These are phyloP conservation scores for Vigna trinervia DNA, from an alignment of 306 rosid genomes.

Conservation along the genomic window DNA sequence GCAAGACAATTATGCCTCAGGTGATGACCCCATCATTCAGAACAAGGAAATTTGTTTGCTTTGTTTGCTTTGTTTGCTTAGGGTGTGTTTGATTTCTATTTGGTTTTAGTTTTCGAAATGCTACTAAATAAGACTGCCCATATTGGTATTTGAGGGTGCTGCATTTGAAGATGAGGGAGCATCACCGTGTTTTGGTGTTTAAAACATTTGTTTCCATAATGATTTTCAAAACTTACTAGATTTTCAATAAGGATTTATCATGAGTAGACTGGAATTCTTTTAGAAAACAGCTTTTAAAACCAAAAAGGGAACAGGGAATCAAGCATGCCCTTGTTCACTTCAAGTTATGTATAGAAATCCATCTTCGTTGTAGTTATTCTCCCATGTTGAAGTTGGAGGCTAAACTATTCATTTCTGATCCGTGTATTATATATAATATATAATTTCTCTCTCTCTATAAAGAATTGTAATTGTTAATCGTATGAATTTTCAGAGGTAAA, in stretches of 20 bases:
- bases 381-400: background rate
- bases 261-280: too few species aligned
- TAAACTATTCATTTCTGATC: background rate
- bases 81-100: background rate
- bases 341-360: background rate
- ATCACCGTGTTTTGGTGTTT: background rate
- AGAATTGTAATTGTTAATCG: slow-evolving; percentile 5
- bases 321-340: background rate
- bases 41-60: background rate
- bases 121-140: background rate
- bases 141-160: too few species aligned
- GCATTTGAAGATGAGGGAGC: background rate
- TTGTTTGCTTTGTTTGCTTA: background rate
- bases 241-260: too few species aligned
- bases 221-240: background rate
- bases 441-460: background rate
- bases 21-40: slow-evolving; percentile 40
- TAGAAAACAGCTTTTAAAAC: background rate
- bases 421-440: background rate
- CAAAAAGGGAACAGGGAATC: background rate
- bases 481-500: slow-evolving; percentile 58
- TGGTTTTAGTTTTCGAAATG: background rate
- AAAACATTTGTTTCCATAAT: background rate
- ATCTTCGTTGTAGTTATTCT: background rate
- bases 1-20: slow-evolving; percentile 58